Conservation (phyloP, 257 asterid species). For the Nicotiana attenuata region DNA sequence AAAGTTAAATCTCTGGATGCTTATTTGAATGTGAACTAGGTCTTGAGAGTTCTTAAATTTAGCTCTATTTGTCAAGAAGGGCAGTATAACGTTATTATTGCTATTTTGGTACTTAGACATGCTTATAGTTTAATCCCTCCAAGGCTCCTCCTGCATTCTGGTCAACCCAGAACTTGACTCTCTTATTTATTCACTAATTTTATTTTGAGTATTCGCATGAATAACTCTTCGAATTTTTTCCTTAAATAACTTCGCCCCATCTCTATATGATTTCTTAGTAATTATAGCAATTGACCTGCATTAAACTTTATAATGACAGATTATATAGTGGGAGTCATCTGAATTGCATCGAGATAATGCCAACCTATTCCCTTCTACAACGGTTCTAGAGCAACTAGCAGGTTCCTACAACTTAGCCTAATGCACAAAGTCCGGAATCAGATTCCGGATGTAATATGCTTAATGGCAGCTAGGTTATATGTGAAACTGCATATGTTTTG, state of each 20-base stretch:
- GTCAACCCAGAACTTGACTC: not conserved
- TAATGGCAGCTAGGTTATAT: not conserved
- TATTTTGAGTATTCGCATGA: not conserved
- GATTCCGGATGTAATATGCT: not conserved
- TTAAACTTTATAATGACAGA: not conserved
- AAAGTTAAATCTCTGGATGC: not conserved
- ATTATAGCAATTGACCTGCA: not conserved
- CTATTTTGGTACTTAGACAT: not conserved
- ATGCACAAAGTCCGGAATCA: not conserved
- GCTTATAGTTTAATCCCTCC: not conserved
- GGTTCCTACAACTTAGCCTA: not conserved
- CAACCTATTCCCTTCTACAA: not conserved
- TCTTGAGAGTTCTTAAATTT: not conserved
- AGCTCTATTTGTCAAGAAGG: not conserved
- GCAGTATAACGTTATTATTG: not conserved
- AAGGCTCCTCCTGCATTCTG: not conserved
- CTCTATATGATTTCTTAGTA: not conserved
- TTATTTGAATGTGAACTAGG: not conserved
- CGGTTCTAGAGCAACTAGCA: not conserved
- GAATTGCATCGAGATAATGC: not conserved
- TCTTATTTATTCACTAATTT: not conserved
- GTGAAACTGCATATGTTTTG: not conserved
- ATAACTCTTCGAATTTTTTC: not conserved
- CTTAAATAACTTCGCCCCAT: not conserved
- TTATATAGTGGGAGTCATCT: not conserved